These are phyloP conservation scores for Alternaria brassicae DNA, from an alignment of 2,329 filamentous ascomycete species.

Conservation along the genomic window DNA sequence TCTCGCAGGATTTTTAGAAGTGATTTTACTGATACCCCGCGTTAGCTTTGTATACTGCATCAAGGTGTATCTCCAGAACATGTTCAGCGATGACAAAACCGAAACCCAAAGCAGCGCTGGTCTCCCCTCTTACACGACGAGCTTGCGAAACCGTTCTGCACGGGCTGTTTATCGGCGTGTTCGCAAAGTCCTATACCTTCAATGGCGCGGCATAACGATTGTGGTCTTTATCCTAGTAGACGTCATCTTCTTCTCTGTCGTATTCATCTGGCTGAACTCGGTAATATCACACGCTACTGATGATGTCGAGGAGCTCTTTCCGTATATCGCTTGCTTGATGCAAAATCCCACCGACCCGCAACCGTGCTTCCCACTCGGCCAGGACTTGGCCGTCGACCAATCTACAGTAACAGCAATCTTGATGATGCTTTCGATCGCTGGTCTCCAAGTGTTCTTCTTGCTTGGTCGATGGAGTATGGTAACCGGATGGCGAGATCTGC, in stretches of 20 bases:
- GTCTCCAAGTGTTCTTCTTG: slow-evolving; percentile 83
- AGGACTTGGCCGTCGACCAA: slow-evolving; percentile 72
- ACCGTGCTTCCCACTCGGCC: slow-evolving; percentile 68
- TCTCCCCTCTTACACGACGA: slow-evolving; percentile 72
- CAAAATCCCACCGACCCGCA: slow-evolving; percentile 65
- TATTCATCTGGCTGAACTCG: slow-evolving; percentile 82
- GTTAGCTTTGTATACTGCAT: slow-evolving; percentile 76
- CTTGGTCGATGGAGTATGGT: slow-evolving; percentile 87
- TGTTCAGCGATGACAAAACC: slow-evolving; percentile 74
- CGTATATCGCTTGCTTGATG: slow-evolving; percentile 78
- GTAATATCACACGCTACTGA: slow-evolving; percentile 66
- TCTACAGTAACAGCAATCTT: slow-evolving; percentile 81
- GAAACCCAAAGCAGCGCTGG: slow-evolving; percentile 68
- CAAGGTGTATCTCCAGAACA: slow-evolving; percentile 87
- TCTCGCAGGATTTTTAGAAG: slow-evolving; percentile 1
- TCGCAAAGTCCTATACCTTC: slow-evolving; percentile 83
- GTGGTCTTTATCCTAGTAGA: slow-evolving; percentile 89
- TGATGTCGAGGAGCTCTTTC: slow-evolving; percentile 62
- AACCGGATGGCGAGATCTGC: slow-evolving; percentile 77
- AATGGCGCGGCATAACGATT: slow-evolving; percentile 92
- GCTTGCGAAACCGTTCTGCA: slow-evolving; percentile 79
- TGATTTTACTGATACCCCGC: slow-evolving; percentile 16
- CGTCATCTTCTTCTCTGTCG: slow-evolving; percentile 90
- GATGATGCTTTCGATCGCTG: slow-evolving; percentile 80
- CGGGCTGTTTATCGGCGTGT: slow-evolving; percentile 88